Evolutionary conservation across 805 yeast species (phyloP).

Genomic region (Wickerhamiella alocasiicola): DNA sequence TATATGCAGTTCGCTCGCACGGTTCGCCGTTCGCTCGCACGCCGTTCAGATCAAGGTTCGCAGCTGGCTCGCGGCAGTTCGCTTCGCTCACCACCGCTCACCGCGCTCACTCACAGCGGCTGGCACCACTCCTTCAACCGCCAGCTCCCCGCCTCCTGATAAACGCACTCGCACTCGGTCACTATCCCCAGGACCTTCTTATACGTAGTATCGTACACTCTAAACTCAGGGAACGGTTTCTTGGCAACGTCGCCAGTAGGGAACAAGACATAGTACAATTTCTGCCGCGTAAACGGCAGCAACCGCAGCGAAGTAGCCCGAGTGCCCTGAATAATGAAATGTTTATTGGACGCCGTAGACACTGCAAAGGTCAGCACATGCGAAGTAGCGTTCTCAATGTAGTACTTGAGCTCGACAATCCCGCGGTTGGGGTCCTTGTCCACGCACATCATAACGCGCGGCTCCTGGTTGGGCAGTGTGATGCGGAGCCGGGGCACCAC

Average conservation of each 20-base stretch:
- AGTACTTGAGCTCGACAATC: slow-evolving; percentile 28
- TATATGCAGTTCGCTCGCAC: too few relatives aligned
- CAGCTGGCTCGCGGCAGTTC: too few relatives aligned
- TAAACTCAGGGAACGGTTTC: slow-evolving; percentile 43
- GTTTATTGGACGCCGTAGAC: slow-evolving; percentile 31
- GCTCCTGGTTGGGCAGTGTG: slow-evolving; percentile 21
- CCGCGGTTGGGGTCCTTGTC: slow-evolving; percentile 3
- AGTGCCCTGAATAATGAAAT: slow-evolving; percentile 31
- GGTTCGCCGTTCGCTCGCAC: too few relatives aligned
- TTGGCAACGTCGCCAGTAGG: slow-evolving; percentile 23
- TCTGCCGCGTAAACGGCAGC: slow-evolving; percentile 46
- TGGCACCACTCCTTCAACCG: background rate
- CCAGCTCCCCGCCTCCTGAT: background rate
- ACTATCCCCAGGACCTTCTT: slow-evolving; percentile 47
- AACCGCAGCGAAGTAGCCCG: slow-evolving; percentile 33
- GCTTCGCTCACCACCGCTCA: too few relatives aligned
- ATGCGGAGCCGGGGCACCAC: slow-evolving; percentile 18
- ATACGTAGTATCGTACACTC: slow-evolving; percentile 56
- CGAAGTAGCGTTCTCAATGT: slow-evolving; percentile 65
- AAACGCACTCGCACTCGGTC: slow-evolving; percentile 24
- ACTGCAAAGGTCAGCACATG: slow-evolving; percentile 52
- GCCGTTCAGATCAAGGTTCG: too few relatives aligned
- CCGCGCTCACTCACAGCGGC: background rate
- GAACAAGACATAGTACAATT: slow-evolving; percentile 22
- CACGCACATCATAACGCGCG: slow-evolving; percentile 19